Conservation (phyloP, 2,329 filamentous ascomycete genomes). For the Apiospora rasikravindrae region DNA sequence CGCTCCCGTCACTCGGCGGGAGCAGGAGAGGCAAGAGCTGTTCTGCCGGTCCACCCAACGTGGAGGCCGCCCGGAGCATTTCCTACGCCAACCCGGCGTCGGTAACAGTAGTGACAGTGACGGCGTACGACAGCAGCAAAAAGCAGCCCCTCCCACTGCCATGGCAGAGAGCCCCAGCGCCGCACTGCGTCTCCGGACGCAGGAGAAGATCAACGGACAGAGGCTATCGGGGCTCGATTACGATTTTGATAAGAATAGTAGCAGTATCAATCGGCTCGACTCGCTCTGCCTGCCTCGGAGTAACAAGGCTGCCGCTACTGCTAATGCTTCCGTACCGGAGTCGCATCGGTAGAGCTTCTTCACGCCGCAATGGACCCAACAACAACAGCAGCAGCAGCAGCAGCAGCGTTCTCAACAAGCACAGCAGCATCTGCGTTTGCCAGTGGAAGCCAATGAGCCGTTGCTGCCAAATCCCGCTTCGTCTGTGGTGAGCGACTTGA, state of each 20-base stretch:
- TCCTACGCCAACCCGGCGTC: not conserved
- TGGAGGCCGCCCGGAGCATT: not conserved
- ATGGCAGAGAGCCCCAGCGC: not conserved
- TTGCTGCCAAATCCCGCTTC: not conserved
- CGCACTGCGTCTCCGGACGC: not conserved
- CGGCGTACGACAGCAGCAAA: not conserved
- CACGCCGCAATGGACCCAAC: constrained; percentile 24
- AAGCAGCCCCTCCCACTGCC: no score
- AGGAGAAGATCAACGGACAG: not conserved
- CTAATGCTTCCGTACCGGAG: not conserved
- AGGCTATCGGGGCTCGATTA: not conserved
- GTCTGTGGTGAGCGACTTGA: constrained; percentile 7
- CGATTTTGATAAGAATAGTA: not conserved
- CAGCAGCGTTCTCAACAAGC: not conserved
- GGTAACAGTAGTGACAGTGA: not conserved
- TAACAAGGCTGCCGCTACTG: not conserved
- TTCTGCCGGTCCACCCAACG: not conserved
- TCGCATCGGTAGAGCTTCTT: not conserved
- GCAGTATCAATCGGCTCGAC: not conserved
- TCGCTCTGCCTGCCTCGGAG: constrained; percentile 14
- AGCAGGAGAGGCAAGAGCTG: not conserved
- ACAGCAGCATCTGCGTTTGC: not conserved
- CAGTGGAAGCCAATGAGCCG: not conserved
- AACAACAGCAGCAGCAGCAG: not conserved
- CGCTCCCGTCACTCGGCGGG: not conserved